Percentiles rank a stretch among this genome's conserved stretches.
These are phyloP conservation scores for Apophysomyces variabilis DNA, from an alignment of 371 early-diverging fungal genomes.

Conservation along the genomic window DNA sequence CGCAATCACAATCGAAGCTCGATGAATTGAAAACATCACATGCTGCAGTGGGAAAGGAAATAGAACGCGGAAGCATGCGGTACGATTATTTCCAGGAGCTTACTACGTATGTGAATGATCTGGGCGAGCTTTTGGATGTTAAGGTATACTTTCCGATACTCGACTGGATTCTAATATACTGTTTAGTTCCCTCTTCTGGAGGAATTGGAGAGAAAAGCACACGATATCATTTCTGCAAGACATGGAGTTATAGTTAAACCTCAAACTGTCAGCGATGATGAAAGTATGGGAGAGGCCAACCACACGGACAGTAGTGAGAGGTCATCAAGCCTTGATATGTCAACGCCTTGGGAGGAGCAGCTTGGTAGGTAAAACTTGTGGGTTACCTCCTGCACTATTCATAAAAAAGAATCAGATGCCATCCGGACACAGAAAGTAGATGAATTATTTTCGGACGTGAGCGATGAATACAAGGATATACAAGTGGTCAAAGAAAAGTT, in stretches of 20 bases:
- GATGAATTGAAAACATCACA: conserved; percentile 35
- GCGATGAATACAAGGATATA: conserved; percentile 59
- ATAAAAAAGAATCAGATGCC: conserved; percentile 19
- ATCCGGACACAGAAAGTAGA: conserved; percentile 27
- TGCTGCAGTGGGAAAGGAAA: conserved; percentile 48
- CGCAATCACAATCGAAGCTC: conserved; percentile 50
- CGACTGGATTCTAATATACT: background rate
- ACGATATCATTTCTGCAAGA: conserved; percentile 46
- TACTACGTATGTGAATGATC: conserved; percentile 60
- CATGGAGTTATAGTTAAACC: conserved; percentile 44
- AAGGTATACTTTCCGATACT: conserved; percentile 45
- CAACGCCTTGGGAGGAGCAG: conserved; percentile 33
- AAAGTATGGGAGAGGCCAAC: too few relatives aligned
- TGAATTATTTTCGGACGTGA: conserved; percentile 51
- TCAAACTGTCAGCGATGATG: conserved; percentile 39
- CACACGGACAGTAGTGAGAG: too few relatives aligned
- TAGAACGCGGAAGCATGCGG: conserved; percentile 52
- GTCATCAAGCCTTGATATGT: too few relatives aligned
- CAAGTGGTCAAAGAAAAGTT: conserved; percentile 60
- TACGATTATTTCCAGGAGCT: conserved; percentile 74
- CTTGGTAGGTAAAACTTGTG: conserved; percentile 25
- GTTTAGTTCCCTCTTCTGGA: conserved; percentile 66
- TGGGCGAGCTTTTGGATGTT: conserved; percentile 73
- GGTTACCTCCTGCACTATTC: too few relatives aligned
- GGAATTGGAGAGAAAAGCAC: conserved; percentile 59